Conservation (phyloP, 192 early-diverging fungal genomes). For the Obelidium mucronatum region DNA sequence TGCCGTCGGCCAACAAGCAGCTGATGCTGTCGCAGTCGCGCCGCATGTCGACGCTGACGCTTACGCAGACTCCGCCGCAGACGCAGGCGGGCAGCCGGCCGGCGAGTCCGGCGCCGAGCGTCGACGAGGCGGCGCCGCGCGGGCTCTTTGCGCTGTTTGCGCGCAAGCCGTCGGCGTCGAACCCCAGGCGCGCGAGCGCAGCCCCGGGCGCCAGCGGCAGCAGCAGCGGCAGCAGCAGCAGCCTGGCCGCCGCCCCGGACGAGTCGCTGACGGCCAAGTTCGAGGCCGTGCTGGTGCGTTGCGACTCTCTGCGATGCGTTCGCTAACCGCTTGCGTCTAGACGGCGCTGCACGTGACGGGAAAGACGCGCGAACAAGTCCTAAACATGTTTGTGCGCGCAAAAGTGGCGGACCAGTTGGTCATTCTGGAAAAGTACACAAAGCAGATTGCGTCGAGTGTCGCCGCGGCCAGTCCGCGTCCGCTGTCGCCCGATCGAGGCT, state of each 20-base stretch:
- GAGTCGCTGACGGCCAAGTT: background rate
- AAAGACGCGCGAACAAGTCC: conserved; percentile 2
- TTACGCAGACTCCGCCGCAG: no score
- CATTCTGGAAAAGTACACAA: conserved; percentile 30
- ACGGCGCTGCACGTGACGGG: conserved; percentile 13
- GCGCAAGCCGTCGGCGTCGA: no score
- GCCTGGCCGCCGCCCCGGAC: background rate
- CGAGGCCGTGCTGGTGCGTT: background rate
- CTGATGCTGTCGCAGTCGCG: conserved; percentile 6
- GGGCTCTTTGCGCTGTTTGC: no score
- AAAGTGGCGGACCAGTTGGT: conserved; percentile 13
- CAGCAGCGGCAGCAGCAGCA: background rate
- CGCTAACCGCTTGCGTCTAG: background rate
- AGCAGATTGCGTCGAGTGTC: background rate
- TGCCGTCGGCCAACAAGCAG: conserved; percentile 1
- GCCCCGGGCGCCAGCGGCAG: background rate
- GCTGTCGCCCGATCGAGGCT: background rate
- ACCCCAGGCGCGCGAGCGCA: background rate
- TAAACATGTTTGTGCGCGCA: conserved; percentile 17
- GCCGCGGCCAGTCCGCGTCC: background rate
- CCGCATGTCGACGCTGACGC: background rate
- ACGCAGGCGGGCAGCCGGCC: background rate
- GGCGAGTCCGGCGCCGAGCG: background rate
- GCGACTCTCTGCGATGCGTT: background rate
- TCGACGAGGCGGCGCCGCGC: no score